A percentile compares a stretch with the other conserved stretches of the same genome.
Evolutionary conservation across 108 stramenopile genomes (phyloP).

Genomic region (Cyclotella cryptica): DNA sequence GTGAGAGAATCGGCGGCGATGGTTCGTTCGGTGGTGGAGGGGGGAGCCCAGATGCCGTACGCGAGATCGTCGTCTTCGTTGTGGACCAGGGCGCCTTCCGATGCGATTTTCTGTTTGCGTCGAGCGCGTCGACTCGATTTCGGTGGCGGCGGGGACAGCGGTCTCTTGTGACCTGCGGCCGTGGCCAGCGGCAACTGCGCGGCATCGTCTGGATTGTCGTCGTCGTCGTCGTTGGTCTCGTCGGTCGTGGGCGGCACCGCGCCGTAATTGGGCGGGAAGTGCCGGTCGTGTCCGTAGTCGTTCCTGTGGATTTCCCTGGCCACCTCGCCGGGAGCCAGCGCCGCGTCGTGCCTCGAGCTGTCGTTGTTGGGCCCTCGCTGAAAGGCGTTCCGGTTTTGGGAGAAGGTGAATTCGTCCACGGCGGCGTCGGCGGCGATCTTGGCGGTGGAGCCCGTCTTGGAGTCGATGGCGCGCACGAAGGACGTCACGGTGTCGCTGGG

Average conservation of each 20-base stretch:
- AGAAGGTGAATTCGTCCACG: conserved; percentile 66
- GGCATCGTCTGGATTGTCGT: background rate
- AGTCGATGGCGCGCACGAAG: conserved; percentile 42
- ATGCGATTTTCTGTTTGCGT: conserved; percentile 30
- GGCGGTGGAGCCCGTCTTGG: conserved; percentile 37
- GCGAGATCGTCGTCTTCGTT: conserved; percentile 77
- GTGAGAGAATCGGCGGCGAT: conserved; percentile 60
- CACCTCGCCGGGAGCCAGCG: conserved; percentile 54
- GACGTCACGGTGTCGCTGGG: conserved; percentile 52
- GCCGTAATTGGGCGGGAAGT: conserved; percentile 44
- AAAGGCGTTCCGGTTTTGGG: conserved; percentile 69
- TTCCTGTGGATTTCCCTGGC: conserved; percentile 54
- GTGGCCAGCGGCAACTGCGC: background rate
- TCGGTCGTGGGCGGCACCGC: background rate
- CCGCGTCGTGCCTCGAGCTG: conserved; percentile 33
- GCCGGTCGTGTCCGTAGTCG: conserved; percentile 42
- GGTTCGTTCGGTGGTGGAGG: conserved; percentile 67
- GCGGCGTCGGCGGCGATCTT: conserved; percentile 57
- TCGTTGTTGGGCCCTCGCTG: conserved; percentile 66
- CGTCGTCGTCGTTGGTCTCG: conserved; percentile 3
- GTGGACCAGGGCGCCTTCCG: conserved; percentile 73
- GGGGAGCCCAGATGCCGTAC: conserved; percentile 88
- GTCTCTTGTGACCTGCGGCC: background rate
- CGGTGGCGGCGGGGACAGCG: conserved; percentile 12
- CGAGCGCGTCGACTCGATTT: conserved; percentile 43